phyloP scores from a whole-genome alignment of 129 eudicot genomes.

The Pittosporum tobira region DNA sequence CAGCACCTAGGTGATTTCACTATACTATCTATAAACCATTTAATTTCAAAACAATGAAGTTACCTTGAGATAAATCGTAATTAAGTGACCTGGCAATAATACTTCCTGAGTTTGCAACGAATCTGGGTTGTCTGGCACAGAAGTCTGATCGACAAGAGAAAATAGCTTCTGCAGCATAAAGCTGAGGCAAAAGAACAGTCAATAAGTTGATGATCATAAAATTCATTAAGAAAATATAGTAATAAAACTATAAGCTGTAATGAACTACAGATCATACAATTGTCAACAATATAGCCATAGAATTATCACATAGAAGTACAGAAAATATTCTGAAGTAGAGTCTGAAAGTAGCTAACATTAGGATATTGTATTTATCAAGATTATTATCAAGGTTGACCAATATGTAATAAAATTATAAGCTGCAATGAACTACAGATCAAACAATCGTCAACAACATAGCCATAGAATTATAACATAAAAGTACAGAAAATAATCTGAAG shows the following conservation, averaged over 20 bases:
- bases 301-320: neutral
- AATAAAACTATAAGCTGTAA: neutral
- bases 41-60: neutral
- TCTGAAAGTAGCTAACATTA: slow-evolving; percentile 57
- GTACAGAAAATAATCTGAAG: neutral
- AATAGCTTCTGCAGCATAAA: slow-evolving; percentile 95
- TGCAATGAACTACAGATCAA: too few species aligned
- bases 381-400: slow-evolving; percentile 84
- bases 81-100: slow-evolving; percentile 75
- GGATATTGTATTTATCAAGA: slow-evolving; percentile 78
- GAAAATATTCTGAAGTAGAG: too few species aligned
- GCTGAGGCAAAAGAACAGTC: slow-evolving; percentile 29
- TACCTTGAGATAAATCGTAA: slow-evolving; percentile 81
- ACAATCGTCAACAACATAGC: neutral
- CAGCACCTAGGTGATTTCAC: neutral
- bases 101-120: slow-evolving; percentile 90
- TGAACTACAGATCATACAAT: neutral
- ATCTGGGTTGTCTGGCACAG: slow-evolving; percentile 86
- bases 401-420: too few species aligned
- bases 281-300: neutral
- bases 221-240: neutral
- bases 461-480: neutral
- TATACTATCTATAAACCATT: neutral
- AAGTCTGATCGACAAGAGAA: slow-evolving; percentile 85
- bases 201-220: slow-evolving; percentile 5